These are phyloP conservation scores for Aurantiochytrium sp. DNA, from an alignment of 108 stramenopile species.

Conservation along the genomic window DNA sequence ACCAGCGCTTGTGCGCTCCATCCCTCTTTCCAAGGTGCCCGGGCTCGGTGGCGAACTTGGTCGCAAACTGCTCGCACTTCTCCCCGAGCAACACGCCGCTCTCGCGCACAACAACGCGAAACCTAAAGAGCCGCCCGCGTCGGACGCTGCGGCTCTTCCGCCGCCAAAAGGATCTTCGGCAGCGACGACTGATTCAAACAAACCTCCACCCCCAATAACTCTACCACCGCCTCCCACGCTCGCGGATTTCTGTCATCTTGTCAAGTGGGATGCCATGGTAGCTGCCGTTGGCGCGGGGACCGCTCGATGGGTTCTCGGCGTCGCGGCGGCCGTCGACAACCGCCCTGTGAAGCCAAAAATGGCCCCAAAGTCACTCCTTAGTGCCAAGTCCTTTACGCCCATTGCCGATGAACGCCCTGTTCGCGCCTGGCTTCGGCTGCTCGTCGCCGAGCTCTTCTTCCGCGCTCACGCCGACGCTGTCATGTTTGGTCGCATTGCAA, in stretches of 20 bases:
- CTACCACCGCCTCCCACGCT: not conserved
- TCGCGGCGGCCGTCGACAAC: not conserved
- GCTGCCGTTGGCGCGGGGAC: not conserved
- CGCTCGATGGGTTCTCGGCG: not conserved
- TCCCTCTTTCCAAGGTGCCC: constrained; percentile 30
- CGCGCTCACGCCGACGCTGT: constrained; percentile 11
- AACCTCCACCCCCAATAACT: not conserved
- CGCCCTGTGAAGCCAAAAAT: not conserved
- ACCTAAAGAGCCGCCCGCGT: no score
- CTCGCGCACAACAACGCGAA: not conserved
- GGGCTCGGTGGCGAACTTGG: constrained; percentile 46
- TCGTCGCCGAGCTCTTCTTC: not conserved
- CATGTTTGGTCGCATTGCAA: not conserved
- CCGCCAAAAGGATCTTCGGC: no score
- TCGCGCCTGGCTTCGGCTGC: not conserved
- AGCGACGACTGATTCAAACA: not conserved
- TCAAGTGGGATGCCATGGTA: not conserved
- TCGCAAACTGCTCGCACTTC: not conserved
- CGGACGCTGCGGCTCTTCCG: no score
- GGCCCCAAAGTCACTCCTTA: not conserved
- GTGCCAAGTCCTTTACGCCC: not conserved
- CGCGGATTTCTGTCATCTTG: not conserved
- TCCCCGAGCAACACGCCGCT: not conserved
- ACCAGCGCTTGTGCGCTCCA: constrained; percentile 15
- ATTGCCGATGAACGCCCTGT: no score